Evolutionary conservation across 805 yeast species (phyloP).

Genomic region (Starmerella kuoi): DNA sequence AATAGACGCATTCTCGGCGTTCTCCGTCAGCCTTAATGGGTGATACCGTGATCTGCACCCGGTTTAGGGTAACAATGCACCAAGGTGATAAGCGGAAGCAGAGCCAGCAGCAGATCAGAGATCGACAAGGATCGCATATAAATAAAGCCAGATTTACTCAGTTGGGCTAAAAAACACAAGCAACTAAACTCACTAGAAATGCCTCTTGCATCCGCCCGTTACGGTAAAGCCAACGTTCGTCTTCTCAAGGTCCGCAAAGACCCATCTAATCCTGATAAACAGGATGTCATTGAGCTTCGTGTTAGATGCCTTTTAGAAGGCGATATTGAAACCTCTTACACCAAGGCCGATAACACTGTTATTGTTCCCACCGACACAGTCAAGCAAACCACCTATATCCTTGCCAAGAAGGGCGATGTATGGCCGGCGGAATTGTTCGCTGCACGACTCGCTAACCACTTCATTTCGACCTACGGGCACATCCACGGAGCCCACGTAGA

Average conservation of each 20-base stretch:
- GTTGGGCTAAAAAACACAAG: no score
- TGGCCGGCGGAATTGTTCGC: constrained; percentile 90
- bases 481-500: constrained; percentile 58
- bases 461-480: constrained; percentile 62
- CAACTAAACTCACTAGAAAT: constrained; percentile 8
- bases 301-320: constrained; percentile 68
- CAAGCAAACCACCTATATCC: constrained; percentile 72
- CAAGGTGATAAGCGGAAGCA: no score
- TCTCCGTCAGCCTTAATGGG: no score
- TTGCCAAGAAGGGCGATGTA: constrained; percentile 70
- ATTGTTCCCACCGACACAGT: constrained; percentile 92
- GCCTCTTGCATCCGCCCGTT: constrained; percentile 28
- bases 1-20: no score
- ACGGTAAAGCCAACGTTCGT: constrained; percentile 90
- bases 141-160: no score
- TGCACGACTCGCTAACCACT: constrained; percentile 70
- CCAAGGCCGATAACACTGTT: constrained; percentile 76
- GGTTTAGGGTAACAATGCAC: no score
- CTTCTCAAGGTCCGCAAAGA: constrained; percentile 80
- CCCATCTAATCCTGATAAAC: constrained; percentile 55
- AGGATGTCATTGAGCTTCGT: constrained; percentile 76
- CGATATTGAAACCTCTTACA: constrained; percentile 66
- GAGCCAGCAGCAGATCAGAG: no score
- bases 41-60: no score
- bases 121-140: no score